Percentiles rank a stretch among this genome's conserved stretches.
Evolutionary conservation across 768 basidiomycete species (phyloP).

Genomic region (Mycena kentingensis): DNA sequence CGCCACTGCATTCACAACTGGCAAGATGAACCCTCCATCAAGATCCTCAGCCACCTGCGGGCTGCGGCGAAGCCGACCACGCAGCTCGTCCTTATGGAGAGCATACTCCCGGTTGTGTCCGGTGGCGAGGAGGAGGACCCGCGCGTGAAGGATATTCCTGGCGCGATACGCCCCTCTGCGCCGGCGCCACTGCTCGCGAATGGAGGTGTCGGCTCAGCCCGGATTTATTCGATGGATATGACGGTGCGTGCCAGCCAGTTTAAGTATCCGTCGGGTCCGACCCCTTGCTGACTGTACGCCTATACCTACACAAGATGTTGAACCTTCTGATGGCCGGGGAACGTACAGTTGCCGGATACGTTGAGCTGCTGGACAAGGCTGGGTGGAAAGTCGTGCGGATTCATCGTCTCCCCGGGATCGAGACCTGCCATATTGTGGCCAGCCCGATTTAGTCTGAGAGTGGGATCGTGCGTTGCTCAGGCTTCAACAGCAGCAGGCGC

Average conservation of each 20-base stretch:
- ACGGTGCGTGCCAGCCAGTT: background rate
- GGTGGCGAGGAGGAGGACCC: background rate
- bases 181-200: background rate
- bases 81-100: background rate
- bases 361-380: background rate
- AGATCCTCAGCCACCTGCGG: background rate
- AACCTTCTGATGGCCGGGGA: background rate
- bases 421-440: background rate
- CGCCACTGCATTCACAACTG: background rate
- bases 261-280: background rate
- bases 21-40: background rate
- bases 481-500: too few species aligned
- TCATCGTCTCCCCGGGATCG: background rate
- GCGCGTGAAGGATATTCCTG: background rate
- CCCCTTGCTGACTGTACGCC: too few species aligned
- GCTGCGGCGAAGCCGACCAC: background rate
- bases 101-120: background rate
- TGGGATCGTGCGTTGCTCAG: too few species aligned
- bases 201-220: background rate
- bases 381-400: background rate
- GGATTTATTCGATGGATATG: background rate
- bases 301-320: background rate
- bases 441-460: too few species aligned
- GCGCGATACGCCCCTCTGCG: background rate
- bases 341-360: background rate